Conservation (phyloP, 1,284 basidiomycete species). For the Caloboletus inedulis region DNA sequence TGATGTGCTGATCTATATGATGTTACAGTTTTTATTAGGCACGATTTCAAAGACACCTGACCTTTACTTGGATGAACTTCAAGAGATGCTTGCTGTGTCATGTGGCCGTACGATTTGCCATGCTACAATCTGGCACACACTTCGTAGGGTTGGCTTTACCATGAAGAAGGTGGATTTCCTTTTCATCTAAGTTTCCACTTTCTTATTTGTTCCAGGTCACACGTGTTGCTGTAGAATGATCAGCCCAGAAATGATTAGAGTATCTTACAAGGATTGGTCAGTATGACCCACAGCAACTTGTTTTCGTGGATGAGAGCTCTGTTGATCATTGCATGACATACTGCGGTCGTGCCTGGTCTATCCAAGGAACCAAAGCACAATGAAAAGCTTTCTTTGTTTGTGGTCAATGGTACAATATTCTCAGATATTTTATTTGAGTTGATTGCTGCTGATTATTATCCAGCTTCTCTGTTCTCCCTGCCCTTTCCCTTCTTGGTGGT, state of each 20-base stretch:
- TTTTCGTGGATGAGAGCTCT: too few relatives aligned
- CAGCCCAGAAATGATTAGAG: constrained; percentile 12
- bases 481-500: background rate
- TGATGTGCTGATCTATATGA: background rate
- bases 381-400: background rate
- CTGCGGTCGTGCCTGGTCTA: too few relatives aligned
- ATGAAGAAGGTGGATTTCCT: background rate
- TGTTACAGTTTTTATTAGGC: background rate
- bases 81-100: too few relatives aligned
- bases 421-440: background rate
- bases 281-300: too few relatives aligned
- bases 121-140: too few relatives aligned
- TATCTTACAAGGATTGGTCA: constrained; percentile 17
- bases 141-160: too few relatives aligned
- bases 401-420: background rate
- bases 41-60: too few relatives aligned
- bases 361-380: background rate
- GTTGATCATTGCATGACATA: too few relatives aligned
- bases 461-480: constrained; percentile 11
- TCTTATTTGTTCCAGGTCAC: constrained; percentile 21
- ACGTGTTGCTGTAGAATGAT: constrained; percentile 22
- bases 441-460: background rate
- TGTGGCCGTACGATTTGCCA: too few relatives aligned
- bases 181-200: background rate
- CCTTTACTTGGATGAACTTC: too few relatives aligned